Conservation (phyloP, 768 basidiomycete species). For the Boletus sensibilis region DNA sequence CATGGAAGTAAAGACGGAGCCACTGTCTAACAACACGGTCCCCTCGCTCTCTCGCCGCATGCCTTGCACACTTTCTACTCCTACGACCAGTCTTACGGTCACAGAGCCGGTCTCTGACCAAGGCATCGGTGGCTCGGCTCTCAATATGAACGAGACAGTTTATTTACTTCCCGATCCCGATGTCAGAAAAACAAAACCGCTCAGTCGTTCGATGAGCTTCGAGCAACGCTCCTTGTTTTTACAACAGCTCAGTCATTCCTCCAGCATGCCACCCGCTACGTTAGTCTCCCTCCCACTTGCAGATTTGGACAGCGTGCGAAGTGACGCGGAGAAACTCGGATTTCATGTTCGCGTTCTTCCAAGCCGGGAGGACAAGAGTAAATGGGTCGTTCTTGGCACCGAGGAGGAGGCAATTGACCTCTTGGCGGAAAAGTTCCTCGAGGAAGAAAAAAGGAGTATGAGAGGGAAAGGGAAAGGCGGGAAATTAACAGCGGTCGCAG, state of each 20-base stretch:
- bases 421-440: slow-evolving; percentile 26
- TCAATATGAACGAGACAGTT: slow-evolving; percentile 28
- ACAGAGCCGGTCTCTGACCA: slow-evolving; percentile 37
- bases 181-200: slow-evolving; percentile 26
- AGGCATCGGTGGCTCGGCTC: slow-evolving; percentile 21
- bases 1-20: slow-evolving; percentile 8
- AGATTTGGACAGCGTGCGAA: slow-evolving; percentile 42
- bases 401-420: slow-evolving; percentile 45
- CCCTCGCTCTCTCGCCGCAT: slow-evolving; percentile 39
- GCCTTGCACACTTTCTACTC: slow-evolving; percentile 56
- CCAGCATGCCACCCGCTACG: slow-evolving; percentile 42
- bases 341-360: slow-evolving; percentile 44
- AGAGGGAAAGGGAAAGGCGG: slow-evolving; percentile 20
- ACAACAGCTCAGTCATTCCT: slow-evolving; percentile 39
- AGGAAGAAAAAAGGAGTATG: slow-evolving; percentile 29
- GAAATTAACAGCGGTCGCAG: slow-evolving; percentile 47
- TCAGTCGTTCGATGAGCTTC: slow-evolving; percentile 49
- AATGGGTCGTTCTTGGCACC: slow-evolving; percentile 54
- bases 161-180: slow-evolving; percentile 22
- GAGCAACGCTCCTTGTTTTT: slow-evolving; percentile 54
- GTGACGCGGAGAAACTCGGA: slow-evolving; percentile 42
- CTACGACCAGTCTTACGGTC: slow-evolving; percentile 38
- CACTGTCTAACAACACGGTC: neutral
- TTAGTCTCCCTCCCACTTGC: slow-evolving; percentile 47
- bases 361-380: slow-evolving; percentile 30